Percentiles rank a stretch among this genome's conserved stretches.
Evolutionary conservation across 176 grass and related monocot species (phyloP).

Genomic region (Oryza punctata): DNA sequence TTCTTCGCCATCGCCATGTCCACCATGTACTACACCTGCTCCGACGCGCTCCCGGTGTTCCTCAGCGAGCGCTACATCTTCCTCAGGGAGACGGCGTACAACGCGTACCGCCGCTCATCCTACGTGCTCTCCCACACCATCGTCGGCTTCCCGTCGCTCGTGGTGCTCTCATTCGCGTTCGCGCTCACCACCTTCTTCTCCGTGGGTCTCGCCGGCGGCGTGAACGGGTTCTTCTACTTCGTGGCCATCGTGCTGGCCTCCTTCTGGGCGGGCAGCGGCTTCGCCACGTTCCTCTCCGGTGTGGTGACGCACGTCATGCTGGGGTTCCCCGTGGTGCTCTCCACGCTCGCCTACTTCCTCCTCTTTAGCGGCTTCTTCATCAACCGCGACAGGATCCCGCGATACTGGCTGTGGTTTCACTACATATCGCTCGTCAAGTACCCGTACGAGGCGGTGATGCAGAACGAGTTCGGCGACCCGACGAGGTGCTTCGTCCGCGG

Average conservation of each 20-base stretch:
- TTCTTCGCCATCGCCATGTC: slow-evolving; percentile 99
- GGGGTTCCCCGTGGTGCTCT: slow-evolving; percentile 78
- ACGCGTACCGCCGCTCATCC: slow-evolving; percentile 92
- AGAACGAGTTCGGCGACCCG: slow-evolving; percentile 87
- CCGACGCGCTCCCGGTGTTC: slow-evolving; percentile 93
- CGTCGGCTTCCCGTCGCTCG: slow-evolving; percentile 77
- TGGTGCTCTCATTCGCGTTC: slow-evolving; percentile 86
- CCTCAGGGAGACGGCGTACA: slow-evolving; percentile 96
- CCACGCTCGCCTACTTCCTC: slow-evolving; percentile 87
- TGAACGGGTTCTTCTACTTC: slow-evolving; percentile 82
- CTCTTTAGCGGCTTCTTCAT: slow-evolving; percentile 99
- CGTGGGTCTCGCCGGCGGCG: slow-evolving; percentile 74
- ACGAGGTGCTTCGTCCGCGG: slow-evolving; percentile 75
- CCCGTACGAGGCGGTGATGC: slow-evolving; percentile 95
- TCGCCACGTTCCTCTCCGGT: slow-evolving; percentile 93
- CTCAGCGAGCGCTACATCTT: slow-evolving; percentile 98
- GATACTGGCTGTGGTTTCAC: slow-evolving; percentile 98
- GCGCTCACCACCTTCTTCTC: slow-evolving; percentile 95
- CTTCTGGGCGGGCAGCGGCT: slow-evolving; percentile 92
- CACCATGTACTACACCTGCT: slow-evolving; percentile 99
- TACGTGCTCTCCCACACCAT: slow-evolving; percentile 93
- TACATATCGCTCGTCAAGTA: slow-evolving; percentile 98
- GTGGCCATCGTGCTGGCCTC: slow-evolving; percentile 83
- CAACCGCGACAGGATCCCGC: slow-evolving; percentile 71
- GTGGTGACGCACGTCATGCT: slow-evolving; percentile 84